A percentile compares a stretch with the other conserved stretches of the same genome.
These are phyloP conservation scores for Trichoderma pleuroti DNA, from an alignment of 2,329 filamentous ascomycete species.

Conservation along the genomic window DNA sequence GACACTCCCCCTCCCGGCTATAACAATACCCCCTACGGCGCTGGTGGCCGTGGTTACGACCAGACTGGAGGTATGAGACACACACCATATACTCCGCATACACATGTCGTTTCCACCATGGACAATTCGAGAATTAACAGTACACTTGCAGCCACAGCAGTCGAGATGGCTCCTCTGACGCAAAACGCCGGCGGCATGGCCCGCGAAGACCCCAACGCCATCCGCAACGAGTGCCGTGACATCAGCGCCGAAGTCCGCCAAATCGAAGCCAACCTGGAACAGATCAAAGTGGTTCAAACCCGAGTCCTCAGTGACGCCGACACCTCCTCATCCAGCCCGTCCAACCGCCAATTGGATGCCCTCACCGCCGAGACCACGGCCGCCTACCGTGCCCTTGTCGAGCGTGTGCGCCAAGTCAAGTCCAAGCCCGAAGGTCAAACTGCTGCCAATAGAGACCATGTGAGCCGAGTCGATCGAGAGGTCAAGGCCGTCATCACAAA, in stretches of 20 bases:
- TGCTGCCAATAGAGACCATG: conserved; percentile 72
- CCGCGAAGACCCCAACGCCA: conserved; percentile 63
- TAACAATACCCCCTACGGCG: conserved; percentile 25
- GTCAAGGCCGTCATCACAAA: conserved; percentile 76
- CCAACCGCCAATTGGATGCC: conserved; percentile 66
- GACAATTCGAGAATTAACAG: neutral
- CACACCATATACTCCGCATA: neutral
- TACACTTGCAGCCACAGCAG: conserved; percentile 42
- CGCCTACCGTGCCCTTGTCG: conserved; percentile 73
- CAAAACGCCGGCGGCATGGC: conserved; percentile 49
- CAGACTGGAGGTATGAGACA: conserved; percentile 29
- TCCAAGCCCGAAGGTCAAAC: conserved; percentile 70
- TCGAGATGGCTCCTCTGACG: conserved; percentile 68
- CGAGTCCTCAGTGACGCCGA: conserved; percentile 72
- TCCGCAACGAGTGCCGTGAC: conserved; percentile 80
- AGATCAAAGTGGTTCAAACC: conserved; percentile 68
- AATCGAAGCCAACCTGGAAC: conserved; percentile 68
- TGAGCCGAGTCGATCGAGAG: conserved; percentile 74
- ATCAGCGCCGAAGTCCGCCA: conserved; percentile 74
- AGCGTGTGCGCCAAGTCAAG: conserved; percentile 79
- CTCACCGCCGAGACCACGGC: conserved; percentile 78
- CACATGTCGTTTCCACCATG: neutral
- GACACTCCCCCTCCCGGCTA: conserved; percentile 14
- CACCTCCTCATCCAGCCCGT: conserved; percentile 61
- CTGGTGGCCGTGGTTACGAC: conserved; percentile 25